Conservation (phyloP, 306 rosid species). For the Quillaja saponaria region DNA sequence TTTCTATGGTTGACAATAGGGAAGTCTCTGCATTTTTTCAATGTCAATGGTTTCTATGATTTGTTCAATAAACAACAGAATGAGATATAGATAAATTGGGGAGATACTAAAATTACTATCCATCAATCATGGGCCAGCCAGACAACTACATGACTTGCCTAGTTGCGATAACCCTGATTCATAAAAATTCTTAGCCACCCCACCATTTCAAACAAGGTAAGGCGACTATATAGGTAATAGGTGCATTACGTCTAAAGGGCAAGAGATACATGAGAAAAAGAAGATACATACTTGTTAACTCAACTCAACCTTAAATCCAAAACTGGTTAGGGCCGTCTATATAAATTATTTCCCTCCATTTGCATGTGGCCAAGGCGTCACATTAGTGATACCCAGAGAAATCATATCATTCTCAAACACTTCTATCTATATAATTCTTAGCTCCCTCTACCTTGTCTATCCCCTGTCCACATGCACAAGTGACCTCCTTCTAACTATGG, state of each 20-base stretch:
- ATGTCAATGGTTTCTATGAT: neutral
- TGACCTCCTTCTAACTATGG: too few relatives aligned
- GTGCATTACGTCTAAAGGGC: constrained; percentile 1
- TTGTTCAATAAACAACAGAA: constrained; percentile 3
- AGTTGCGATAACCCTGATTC: constrained; percentile 12
- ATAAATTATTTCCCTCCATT: too few relatives aligned
- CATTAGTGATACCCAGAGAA: too few relatives aligned
- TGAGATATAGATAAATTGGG: neutral
- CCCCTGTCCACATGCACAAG: too few relatives aligned
- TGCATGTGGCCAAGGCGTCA: too few relatives aligned
- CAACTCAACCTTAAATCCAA: too few relatives aligned
- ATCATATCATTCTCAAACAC: too few relatives aligned
- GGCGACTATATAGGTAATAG: constrained; percentile 6
- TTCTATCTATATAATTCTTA: too few relatives aligned
- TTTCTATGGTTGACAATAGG: too few relatives aligned
- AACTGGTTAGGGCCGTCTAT: too few relatives aligned
- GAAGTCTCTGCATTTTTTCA: too few relatives aligned
- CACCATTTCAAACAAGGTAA: constrained; percentile 8
- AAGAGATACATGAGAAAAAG: neutral
- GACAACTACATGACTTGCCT: neutral
- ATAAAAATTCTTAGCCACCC: constrained; percentile 11
- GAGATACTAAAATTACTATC: neutral
- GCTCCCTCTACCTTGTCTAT: too few relatives aligned
- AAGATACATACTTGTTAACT: constrained; percentile 71
- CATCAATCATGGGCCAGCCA: neutral